Evolutionary conservation across 176 grass and related monocot species (phyloP).

Genomic region (Cocos nucifera): DNA sequence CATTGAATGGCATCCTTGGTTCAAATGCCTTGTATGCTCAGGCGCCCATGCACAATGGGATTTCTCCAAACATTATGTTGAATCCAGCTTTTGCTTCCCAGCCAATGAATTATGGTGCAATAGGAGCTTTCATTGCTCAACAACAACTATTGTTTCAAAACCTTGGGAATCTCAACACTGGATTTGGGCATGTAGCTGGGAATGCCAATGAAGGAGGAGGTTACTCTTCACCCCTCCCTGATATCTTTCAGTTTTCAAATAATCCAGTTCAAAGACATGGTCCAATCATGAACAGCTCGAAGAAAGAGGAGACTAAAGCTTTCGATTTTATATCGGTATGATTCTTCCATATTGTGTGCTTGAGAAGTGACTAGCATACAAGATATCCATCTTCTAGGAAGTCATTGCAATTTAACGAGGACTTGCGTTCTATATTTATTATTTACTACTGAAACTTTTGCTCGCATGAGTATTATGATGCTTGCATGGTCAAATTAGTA

Average conservation of each 20-base stretch:
- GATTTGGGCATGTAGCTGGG: constrained; percentile 41
- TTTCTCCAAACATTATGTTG: constrained; percentile 56
- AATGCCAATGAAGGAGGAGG: constrained; percentile 16
- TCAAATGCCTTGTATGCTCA: constrained; percentile 54
- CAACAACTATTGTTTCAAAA: constrained; percentile 80
- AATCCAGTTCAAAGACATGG: constrained; percentile 65
- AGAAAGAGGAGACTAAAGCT: constrained; percentile 92
- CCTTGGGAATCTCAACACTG: constrained; percentile 68
- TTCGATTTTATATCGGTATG: constrained; percentile 99
- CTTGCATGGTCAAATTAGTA: too few relatives aligned
- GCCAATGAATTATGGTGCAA: constrained; percentile 68
- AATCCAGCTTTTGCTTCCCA: constrained; percentile 68
- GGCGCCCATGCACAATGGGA: constrained; percentile 50
- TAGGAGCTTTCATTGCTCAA: constrained; percentile 77
- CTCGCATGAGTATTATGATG: too few relatives aligned
- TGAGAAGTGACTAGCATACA: not conserved
- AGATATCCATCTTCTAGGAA: constrained; percentile 10
- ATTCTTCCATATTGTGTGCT: constrained; percentile 2
- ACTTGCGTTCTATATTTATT: not conserved
- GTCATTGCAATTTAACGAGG: not conserved
- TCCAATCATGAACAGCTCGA: constrained; percentile 43
- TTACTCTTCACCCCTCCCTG: constrained; percentile 50
- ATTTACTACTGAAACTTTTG: too few relatives aligned
- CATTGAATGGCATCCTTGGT: constrained; percentile 42
- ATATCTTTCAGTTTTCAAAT: constrained; percentile 71